A percentile compares a stretch with the other conserved stretches of the same genome.
These are phyloP conservation scores for Podospora fimiseda DNA, from an alignment of 495 filamentous ascomycete genomes.

Conservation along the genomic window DNA sequence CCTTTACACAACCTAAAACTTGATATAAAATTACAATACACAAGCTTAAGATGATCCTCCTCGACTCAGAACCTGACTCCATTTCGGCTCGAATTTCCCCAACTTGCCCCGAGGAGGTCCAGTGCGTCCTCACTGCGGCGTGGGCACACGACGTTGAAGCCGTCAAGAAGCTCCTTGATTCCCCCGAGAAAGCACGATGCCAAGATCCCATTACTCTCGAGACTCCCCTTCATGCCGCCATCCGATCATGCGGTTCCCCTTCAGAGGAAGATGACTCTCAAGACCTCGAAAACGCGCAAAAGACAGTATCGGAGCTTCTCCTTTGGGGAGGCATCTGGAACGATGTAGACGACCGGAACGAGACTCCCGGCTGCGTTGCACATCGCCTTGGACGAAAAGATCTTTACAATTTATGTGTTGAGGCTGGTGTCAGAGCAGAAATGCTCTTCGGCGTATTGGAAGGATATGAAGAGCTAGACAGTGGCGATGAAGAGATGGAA, in stretches of 20 bases:
- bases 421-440: conserved; percentile 88
- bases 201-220: conserved; percentile 81
- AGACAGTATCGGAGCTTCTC: conserved; percentile 69
- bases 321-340: conserved; percentile 95
- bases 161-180: conserved; percentile 67
- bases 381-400: conserved; percentile 59
- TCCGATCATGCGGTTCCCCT: conserved; percentile 67
- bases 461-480: conserved; percentile 67
- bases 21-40: no score
- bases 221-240: conserved; percentile 83
- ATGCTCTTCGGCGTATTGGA: conserved; percentile 70
- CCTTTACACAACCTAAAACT: no score
- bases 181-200: conserved; percentile 58
- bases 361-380: conserved; percentile 91
- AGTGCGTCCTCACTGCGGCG: conserved; percentile 67
- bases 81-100: conserved; percentile 40
- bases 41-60: conserved; percentile 13
- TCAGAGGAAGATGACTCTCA: conserved; percentile 32
- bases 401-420: conserved; percentile 79
- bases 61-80: conserved; percentile 30
- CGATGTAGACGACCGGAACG: conserved; percentile 73
- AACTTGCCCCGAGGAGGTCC: conserved; percentile 38
- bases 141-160: conserved; percentile 72
- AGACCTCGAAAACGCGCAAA: conserved; percentile 49
- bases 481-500: conserved; percentile 55